These are phyloP conservation scores for Ambrosia artemisiifolia DNA, from an alignment of 129 eudicot genomes.

Conservation along the genomic window DNA sequence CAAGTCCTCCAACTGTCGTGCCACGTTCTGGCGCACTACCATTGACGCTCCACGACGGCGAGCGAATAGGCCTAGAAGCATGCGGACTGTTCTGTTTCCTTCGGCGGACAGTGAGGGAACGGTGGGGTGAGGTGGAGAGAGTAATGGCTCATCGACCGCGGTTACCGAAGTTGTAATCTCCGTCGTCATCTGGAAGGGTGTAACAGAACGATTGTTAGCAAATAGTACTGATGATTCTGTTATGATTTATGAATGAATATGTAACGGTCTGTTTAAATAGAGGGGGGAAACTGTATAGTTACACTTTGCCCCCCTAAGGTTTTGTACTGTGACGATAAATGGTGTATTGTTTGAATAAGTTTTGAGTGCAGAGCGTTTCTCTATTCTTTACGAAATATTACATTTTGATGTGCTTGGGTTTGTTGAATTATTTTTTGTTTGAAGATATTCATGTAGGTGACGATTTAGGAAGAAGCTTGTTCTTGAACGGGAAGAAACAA, in stretches of 20 bases:
- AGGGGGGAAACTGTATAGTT: neutral
- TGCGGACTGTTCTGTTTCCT: conserved; percentile 10
- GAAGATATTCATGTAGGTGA: too few relatives aligned
- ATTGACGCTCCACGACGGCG: conserved; percentile 44
- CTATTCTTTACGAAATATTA: too few relatives aligned
- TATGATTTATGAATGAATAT: neutral
- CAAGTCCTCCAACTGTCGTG: neutral
- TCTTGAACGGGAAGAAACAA: too few relatives aligned
- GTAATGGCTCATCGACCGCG: conserved; percentile 22
- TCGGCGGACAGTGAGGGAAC: neutral
- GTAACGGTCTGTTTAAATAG: neutral
- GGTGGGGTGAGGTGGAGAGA: neutral
- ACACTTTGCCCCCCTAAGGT: conserved; percentile 1
- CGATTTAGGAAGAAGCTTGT: too few relatives aligned
- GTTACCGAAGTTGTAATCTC: neutral
- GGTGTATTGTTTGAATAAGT: neutral
- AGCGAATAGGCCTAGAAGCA: conserved; percentile 45
- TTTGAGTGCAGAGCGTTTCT: too few relatives aligned
- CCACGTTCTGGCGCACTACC: conserved; percentile 13
- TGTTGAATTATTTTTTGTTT: too few relatives aligned
- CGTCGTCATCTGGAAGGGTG: neutral
- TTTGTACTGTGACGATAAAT: neutral
- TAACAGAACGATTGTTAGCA: neutral
- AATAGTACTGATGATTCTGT: conserved; percentile 13
- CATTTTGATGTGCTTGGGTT: too few relatives aligned